These are phyloP conservation scores for Ogataea angusta DNA, from an alignment of 805 yeast genomes.

Conservation along the genomic window DNA sequence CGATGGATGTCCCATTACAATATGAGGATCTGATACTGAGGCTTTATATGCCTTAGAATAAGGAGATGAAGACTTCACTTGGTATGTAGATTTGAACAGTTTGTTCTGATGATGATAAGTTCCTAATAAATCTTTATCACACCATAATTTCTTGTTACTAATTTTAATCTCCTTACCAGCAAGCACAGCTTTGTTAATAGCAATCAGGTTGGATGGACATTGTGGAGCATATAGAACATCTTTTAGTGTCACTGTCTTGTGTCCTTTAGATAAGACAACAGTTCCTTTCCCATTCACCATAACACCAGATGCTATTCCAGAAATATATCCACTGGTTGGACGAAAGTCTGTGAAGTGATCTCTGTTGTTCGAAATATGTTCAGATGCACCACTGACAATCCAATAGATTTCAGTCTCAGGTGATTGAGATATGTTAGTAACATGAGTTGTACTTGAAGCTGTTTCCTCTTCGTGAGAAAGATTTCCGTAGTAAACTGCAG, in stretches of 20 bases:
- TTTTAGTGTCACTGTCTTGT: background rate
- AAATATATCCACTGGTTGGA: background rate
- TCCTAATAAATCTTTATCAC: no score
- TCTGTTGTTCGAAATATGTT: background rate
- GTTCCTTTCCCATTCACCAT: background rate
- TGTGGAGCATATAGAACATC: background rate
- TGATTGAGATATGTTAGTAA: no score
- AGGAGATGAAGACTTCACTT: no score
- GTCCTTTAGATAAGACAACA: background rate
- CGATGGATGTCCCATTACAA: no score
- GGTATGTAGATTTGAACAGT: no score
- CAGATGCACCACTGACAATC: background rate
- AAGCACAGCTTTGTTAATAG: background rate
- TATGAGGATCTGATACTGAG: no score
- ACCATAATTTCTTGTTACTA: no score
- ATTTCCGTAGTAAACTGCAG: background rate
- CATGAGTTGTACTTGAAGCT: background rate
- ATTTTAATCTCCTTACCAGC: no score
- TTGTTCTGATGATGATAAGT: no score
- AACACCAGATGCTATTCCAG: background rate
- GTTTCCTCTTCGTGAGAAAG: background rate
- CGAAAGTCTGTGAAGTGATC: background rate
- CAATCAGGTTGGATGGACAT: background rate
- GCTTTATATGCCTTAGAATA: no score
- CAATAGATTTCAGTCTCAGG: background rate